A percentile compares a stretch with the other conserved stretches of the same genome.
phyloP scores from a whole-genome alignment of 2,329 filamentous ascomycete genomes.

The Aspergillus proliferans region DNA sequence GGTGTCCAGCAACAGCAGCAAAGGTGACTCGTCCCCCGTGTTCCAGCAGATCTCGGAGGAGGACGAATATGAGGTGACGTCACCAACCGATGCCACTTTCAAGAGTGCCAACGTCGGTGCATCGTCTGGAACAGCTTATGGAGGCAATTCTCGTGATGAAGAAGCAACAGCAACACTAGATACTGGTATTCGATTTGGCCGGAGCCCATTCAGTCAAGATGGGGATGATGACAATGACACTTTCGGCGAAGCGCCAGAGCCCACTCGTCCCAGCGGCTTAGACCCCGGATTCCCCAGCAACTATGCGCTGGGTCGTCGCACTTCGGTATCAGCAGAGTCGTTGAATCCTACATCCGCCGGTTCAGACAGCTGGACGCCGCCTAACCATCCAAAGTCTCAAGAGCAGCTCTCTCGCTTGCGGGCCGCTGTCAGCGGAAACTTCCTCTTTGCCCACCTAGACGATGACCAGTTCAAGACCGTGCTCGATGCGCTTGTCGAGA shows the following conservation, averaged over 20 bases:
- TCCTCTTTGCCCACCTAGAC: slow-evolving; percentile 88
- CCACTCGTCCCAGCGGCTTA: slow-evolving; percentile 20
- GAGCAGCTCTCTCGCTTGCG: slow-evolving; percentile 77
- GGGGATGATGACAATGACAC: slow-evolving; percentile 16
- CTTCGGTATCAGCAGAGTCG: slow-evolving; percentile 94
- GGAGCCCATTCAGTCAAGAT: slow-evolving; percentile 27
- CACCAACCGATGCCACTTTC: slow-evolving; percentile 63
- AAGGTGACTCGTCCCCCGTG: slow-evolving; percentile 44
- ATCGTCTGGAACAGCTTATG: slow-evolving; percentile 34
- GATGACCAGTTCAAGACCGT: slow-evolving; percentile 87
- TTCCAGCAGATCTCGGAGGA: slow-evolving; percentile 69
- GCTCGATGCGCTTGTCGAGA: slow-evolving; percentile 84
- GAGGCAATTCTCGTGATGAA: slow-evolving; percentile 19
- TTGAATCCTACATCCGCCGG: slow-evolving; percentile 79
- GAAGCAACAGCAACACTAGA: slow-evolving; percentile 5
- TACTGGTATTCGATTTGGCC: slow-evolving; percentile 24
- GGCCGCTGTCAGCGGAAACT: slow-evolving; percentile 78
- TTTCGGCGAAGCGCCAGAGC: slow-evolving; percentile 14
- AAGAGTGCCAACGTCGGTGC: slow-evolving; percentile 34
- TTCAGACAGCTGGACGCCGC: slow-evolving; percentile 85
- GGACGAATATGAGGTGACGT: slow-evolving; percentile 73
- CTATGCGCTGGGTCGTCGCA: slow-evolving; percentile 88
- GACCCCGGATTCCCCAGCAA: slow-evolving; percentile 63
- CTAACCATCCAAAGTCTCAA: slow-evolving; percentile 71
- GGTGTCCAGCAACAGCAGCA: slow-evolving; percentile 58